phyloP scores from a whole-genome alignment of 352 stramenopile genomes.

The Pythium monospermum region DNA sequence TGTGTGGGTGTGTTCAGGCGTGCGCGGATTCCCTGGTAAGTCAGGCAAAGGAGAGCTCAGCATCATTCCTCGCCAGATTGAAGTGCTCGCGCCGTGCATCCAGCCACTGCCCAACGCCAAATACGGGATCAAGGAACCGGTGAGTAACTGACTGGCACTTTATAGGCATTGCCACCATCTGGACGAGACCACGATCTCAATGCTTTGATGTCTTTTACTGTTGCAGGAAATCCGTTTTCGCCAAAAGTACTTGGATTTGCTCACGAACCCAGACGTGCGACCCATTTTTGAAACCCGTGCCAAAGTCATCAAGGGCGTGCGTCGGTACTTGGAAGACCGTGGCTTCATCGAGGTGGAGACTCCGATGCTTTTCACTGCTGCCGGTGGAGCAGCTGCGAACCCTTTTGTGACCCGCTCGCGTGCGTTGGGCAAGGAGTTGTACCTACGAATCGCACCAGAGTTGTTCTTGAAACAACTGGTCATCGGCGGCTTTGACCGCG shows the following conservation, averaged over 20 bases:
- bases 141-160: constrained; percentile 23
- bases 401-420: constrained; percentile 99
- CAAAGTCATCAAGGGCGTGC: constrained; percentile 67
- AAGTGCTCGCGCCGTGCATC: constrained; percentile 95
- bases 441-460: constrained; percentile 95
- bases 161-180: too few relatives aligned
- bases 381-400: constrained; percentile 95
- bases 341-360: constrained; percentile 93
- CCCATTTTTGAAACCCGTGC: constrained; percentile 92
- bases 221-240: constrained; percentile 96
- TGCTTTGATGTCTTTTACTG: constrained; percentile 24
- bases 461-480: constrained; percentile 97
- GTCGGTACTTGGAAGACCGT: constrained; percentile 63
- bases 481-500: constrained; percentile 95
- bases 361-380: constrained; percentile 98
- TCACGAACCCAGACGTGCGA: constrained; percentile 92
- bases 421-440: constrained; percentile 94
- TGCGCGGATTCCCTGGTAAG: constrained; percentile 75
- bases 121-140: constrained; percentile 92
- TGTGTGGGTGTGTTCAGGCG: too few relatives aligned
- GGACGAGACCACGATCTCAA: too few relatives aligned
- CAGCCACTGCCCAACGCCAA: constrained; percentile 83
- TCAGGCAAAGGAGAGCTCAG: constrained; percentile 82
- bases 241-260: constrained; percentile 98
- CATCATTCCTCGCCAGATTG: constrained; percentile 79